Evolutionary conservation across 371 early-diverging fungal species (phyloP), one percentile per base, ranked within the genome.

Genomic region (Mitosporidium daphniae): DNA sequence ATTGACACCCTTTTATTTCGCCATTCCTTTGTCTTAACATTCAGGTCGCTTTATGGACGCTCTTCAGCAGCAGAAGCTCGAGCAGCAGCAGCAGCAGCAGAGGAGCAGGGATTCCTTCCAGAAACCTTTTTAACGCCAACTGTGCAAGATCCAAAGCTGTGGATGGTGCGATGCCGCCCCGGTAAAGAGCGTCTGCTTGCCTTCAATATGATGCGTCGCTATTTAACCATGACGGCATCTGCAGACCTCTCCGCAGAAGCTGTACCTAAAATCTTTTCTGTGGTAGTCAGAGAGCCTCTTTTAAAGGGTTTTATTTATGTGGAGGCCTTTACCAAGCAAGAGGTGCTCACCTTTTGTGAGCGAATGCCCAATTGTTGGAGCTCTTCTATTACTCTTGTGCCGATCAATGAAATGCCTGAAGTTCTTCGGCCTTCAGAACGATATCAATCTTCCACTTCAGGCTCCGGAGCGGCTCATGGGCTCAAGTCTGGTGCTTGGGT

Each of bases 221-320:
- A 48, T 34, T 51, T 67, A 28, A 61, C 66, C 26, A 43, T 57
- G 18, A 50, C 51, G 27, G 53, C 53, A 24, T 38, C 51, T 3
- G n/a, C n/a, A n/a, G n/a, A n/a, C n/a, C n/a, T n/a, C n/a, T n/a
- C n/a, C n/a, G n/a, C n/a, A n/a, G 48, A 48, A 17, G 40, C 50
- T 17, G 60, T 62, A 8, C 29, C 61, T 15, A 52, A 59, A 13
- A 61, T 80, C 21, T 47, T 53, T 8, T 72, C 78, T 9, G 71
- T 57, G 8, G 69, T 80, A 36, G 52, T 57, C 13, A 55, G 89
- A 26, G 86, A 86, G 29, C 58, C 68, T 0, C 44, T 84, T 12
- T n/a, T n/a, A n/a, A 57, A 66, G 28, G 97, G 94, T 1, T 89
- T 75, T 44, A 48, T 95, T 7, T 95, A 95, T 35, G 51, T 95